Conservation (phyloP, 306 rosid species). For the Trifolium fragiferum region DNA sequence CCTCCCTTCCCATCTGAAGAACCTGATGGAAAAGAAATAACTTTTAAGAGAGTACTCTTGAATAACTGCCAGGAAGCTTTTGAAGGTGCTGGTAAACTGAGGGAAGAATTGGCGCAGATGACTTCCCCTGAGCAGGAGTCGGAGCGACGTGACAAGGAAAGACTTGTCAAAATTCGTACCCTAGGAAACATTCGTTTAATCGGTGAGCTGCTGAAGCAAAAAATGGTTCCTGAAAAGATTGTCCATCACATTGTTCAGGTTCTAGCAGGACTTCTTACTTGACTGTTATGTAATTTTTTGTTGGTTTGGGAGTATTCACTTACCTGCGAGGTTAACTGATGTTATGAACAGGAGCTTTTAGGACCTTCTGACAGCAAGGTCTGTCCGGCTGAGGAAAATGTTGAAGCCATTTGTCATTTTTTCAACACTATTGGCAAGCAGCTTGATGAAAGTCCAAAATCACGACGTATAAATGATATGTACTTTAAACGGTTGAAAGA, state of each 20-base stretch:
- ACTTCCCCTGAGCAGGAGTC: conserved; percentile 85
- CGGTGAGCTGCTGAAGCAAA: conserved; percentile 98
- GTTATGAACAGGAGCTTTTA: conserved; percentile 76
- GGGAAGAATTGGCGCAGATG: conserved; percentile 87
- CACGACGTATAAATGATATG: conserved; percentile 77
- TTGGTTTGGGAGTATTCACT: conserved; percentile 32
- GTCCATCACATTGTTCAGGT: conserved; percentile 99
- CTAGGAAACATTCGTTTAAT: conserved; percentile 94
- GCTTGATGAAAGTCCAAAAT: conserved; percentile 80
- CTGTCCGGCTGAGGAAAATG: conserved; percentile 97
- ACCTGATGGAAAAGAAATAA: conserved; percentile 85
- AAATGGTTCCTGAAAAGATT: conserved; percentile 95
- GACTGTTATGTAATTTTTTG: conserved; percentile 22
- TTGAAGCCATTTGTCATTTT: conserved; percentile 97
- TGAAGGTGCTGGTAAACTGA: conserved; percentile 85
- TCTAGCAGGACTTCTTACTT: conserved; percentile 38
- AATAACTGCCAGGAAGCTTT: conserved; percentile 96
- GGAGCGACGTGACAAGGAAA: conserved; percentile 87
- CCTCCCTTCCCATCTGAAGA: conserved; percentile 91
- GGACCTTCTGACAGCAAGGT: conserved; percentile 72
- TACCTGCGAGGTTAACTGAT: conserved; percentile 33
- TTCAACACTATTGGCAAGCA: conserved; percentile 96
- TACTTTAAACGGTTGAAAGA: conserved; percentile 83
- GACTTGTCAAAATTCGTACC: conserved; percentile 82
- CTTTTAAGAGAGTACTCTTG: conserved; percentile 86